phyloP scores from a whole-genome alignment of 768 basidiomycete genomes.

The Fibroporia radiculosa region DNA sequence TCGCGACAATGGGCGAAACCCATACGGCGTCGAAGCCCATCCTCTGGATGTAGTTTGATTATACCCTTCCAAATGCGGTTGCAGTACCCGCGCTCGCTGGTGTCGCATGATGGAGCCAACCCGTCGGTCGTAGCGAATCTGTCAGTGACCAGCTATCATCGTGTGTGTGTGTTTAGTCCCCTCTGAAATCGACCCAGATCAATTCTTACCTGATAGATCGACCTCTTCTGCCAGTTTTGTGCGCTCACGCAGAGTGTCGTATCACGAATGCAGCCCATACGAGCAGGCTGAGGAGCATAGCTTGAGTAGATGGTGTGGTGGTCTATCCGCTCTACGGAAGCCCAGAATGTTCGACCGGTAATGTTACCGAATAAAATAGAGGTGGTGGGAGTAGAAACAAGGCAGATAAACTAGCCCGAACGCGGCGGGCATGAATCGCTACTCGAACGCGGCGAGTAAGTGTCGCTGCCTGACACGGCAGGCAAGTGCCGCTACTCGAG shows the following conservation, averaged over 20 bases:
- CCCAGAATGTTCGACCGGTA: too few relatives aligned
- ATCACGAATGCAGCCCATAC: not conserved
- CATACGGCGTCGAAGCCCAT: conserved; percentile 58
- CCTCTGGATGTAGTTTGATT: conserved; percentile 49
- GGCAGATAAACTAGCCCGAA: too few relatives aligned
- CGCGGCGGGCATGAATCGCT: too few relatives aligned
- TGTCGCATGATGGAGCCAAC: conserved; percentile 35
- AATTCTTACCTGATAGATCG: not conserved
- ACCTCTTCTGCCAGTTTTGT: not conserved
- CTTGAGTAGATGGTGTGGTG: too few relatives aligned
- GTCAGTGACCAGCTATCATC: conserved; percentile 43
- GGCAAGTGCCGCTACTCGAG: too few relatives aligned
- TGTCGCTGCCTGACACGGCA: too few relatives aligned
- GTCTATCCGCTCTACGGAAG: too few relatives aligned
- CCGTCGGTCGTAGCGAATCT: conserved; percentile 46
- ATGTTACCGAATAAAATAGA: too few relatives aligned
- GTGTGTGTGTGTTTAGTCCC: not conserved
- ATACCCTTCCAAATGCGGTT: conserved; percentile 51
- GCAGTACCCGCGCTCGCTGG: conserved; percentile 41
- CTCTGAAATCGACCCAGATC: not conserved
- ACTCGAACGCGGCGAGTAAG: too few relatives aligned
- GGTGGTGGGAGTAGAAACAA: too few relatives aligned
- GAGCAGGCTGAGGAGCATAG: not conserved
- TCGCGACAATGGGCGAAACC: conserved; percentile 48
- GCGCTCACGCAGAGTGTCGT: not conserved